Percentiles rank a stretch among this genome's conserved stretches.
phyloP scores from a whole-genome alignment of 257 asterid species.

The Capsicum pubescens region DNA sequence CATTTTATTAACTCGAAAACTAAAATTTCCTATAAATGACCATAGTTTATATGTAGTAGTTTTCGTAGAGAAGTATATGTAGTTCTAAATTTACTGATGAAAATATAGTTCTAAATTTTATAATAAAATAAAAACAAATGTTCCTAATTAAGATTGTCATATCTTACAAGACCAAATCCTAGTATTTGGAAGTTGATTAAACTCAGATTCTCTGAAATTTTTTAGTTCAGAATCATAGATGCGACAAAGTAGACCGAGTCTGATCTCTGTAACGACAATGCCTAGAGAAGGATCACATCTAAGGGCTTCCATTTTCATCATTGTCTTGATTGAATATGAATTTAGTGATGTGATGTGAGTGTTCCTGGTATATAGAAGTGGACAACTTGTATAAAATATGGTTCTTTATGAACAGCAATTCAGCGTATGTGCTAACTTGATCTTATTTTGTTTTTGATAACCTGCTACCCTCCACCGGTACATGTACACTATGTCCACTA shows the following conservation, averaged over 20 bases:
- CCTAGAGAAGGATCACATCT: neutral
- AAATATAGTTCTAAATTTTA: neutral
- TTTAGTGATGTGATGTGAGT: neutral
- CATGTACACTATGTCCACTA: no score
- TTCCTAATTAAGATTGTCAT: neutral
- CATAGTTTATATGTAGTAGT: neutral
- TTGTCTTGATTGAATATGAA: neutral
- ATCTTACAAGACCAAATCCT: neutral
- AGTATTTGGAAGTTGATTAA: neutral
- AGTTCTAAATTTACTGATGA: neutral
- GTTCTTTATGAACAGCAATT: neutral
- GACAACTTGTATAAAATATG: neutral
- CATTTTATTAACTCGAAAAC: neutral
- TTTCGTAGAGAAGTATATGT: neutral
- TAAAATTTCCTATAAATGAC: neutral
- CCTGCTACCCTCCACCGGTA: no score
- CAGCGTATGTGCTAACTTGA: neutral
- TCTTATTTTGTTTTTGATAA: neutral
- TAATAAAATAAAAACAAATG: neutral
- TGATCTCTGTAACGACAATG: conserved; percentile 6
- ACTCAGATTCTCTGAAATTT: neutral
- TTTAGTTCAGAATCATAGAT: neutral
- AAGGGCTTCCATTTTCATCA: neutral
- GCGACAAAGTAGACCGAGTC: neutral
- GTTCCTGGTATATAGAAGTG: neutral